Conservation (phyloP, 495 filamentous ascomycete species). For the Aspergillus nanangensis region DNA sequence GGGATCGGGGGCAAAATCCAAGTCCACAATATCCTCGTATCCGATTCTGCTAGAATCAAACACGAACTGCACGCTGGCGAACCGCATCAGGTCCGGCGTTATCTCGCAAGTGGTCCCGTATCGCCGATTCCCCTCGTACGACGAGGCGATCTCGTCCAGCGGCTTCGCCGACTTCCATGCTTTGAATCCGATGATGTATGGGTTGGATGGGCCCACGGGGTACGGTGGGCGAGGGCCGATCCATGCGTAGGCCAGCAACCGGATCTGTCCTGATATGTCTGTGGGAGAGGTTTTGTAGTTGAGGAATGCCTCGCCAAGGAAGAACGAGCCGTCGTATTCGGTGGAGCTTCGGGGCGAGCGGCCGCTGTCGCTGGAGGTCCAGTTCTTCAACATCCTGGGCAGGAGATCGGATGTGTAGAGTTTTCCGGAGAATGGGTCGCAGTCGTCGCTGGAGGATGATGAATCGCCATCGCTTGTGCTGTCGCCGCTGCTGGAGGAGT, state of each 20-base stretch:
- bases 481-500: background rate
- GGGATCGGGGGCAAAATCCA: too few relatives aligned
- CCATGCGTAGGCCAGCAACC: conserved; percentile 2
- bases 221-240: conserved; percentile 3
- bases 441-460: background rate
- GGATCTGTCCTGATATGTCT: background rate
- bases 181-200: conserved; percentile 4
- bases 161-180: background rate
- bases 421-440: background rate
- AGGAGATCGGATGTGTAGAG: background rate
- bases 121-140: background rate
- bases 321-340: conserved; percentile 6
- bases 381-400: background rate
- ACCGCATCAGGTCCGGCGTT: conserved; percentile 1
- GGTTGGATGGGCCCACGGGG: background rate
- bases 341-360: background rate
- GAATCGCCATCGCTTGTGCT: too few relatives aligned
- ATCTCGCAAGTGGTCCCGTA: background rate
- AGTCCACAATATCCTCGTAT: too few relatives aligned
- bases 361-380: conserved; percentile 1
- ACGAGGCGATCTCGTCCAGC: background rate
- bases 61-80: background rate
- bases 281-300: background rate
- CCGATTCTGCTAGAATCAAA: too few relatives aligned
- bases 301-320: conserved; percentile 1